Evolutionary conservation across 1,139 yeast genomes (phyloP).

Genomic region (Meyerozyma elateridarum): DNA sequence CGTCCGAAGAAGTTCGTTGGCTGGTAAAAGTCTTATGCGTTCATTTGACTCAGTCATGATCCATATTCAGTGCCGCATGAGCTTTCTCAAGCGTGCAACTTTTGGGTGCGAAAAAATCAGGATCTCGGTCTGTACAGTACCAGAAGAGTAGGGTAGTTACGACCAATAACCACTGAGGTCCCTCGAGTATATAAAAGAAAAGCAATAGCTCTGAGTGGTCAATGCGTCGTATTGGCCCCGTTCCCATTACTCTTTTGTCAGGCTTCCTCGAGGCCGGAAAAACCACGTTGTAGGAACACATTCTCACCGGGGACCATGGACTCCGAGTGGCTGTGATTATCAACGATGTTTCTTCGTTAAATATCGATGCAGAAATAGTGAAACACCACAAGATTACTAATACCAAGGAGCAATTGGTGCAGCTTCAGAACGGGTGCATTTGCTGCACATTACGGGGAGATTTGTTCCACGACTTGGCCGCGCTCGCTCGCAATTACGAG

Average conservation of each 20-base stretch:
- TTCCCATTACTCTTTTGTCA: slow-evolving; percentile 40
- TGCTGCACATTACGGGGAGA: slow-evolving; percentile 46
- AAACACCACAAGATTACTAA: slow-evolving; percentile 34
- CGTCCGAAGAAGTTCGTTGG: too few species aligned
- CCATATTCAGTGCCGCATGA: too few species aligned
- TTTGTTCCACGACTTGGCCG: slow-evolving; percentile 36
- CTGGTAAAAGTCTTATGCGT: too few species aligned
- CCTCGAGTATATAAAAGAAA: not conserved
- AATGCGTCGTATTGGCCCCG: slow-evolving; percentile 13
- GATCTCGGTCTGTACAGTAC: too few species aligned
- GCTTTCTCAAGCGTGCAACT: too few species aligned
- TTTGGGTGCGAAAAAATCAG: too few species aligned
- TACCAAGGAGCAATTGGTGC: slow-evolving; percentile 38
- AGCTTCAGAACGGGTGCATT: slow-evolving; percentile 44
- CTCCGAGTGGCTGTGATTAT: slow-evolving; percentile 39
- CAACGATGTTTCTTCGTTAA: slow-evolving; percentile 36
- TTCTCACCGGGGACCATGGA: slow-evolving; percentile 35
- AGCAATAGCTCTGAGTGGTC: not conserved
- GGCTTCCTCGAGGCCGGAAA: slow-evolving; percentile 45
- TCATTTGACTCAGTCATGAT: too few species aligned
- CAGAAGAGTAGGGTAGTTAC: too few species aligned
- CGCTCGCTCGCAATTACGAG: slow-evolving; percentile 26
- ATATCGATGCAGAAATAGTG: slow-evolving; percentile 39
- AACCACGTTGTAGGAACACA: slow-evolving; percentile 38
- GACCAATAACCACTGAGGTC: slow-evolving; percentile 4